phyloP scores from a whole-genome alignment of 2,329 filamentous ascomycete genomes.

The Myriosclerotinia scirpicola region DNA sequence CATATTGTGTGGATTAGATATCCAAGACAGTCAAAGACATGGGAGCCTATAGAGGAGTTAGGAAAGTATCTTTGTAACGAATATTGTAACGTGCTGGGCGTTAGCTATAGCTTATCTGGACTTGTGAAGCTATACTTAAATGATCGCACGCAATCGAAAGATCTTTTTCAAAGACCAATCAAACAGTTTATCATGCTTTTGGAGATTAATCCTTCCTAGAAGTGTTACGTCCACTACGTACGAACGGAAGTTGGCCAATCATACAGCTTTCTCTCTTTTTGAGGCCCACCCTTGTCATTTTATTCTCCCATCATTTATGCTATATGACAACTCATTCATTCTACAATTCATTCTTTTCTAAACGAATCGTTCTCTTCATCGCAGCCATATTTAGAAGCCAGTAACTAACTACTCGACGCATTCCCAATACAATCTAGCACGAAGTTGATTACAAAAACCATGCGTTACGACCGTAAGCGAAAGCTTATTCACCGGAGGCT shows the following conservation, averaged over 20 bases:
- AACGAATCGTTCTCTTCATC: background rate
- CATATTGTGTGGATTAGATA: too few relatives aligned
- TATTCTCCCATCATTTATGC: background rate
- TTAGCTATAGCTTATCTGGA: too few relatives aligned
- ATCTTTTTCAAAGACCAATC: background rate
- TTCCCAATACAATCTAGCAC: constrained; percentile 3
- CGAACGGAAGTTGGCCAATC: background rate
- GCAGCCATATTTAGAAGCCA: background rate
- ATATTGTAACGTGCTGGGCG: too few relatives aligned
- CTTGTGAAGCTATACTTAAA: too few relatives aligned
- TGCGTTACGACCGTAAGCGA: background rate
- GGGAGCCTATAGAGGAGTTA: too few relatives aligned
- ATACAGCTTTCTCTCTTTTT: background rate
- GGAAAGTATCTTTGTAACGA: too few relatives aligned
- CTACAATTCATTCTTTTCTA: background rate
- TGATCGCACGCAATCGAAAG: accelerated
- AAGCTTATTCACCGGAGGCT: constrained; percentile 15
- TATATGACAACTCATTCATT: background rate
- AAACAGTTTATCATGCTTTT: too few relatives aligned
- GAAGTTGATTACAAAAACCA: background rate
- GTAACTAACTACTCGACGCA: background rate
- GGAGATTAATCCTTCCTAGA: background rate
- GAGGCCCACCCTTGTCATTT: background rate
- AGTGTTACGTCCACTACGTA: background rate
- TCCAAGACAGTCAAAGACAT: too few relatives aligned